A percentile compares a stretch with the other conserved stretches of the same genome.
Evolutionary conservation across 2,329 filamentous ascomycete species (phyloP).

Genomic region (Colletotrichum euphorbiae): DNA sequence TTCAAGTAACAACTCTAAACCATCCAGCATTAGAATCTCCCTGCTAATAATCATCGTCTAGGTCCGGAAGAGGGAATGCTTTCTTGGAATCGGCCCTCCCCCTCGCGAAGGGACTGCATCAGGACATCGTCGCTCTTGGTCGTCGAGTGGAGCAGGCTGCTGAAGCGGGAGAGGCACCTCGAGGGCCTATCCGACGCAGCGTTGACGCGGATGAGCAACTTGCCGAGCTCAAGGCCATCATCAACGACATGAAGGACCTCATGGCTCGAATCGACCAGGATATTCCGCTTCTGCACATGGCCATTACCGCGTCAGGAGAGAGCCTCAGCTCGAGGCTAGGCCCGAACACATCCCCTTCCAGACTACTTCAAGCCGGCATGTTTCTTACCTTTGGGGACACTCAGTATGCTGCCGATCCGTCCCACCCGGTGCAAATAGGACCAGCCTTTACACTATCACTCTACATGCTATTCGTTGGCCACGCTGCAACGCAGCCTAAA

Average conservation of each 20-base stretch:
- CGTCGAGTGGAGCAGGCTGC: constrained; percentile 79
- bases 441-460: constrained; percentile 87
- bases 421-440: constrained; percentile 80
- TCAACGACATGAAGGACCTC: constrained; percentile 79
- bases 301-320: constrained; percentile 93
- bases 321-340: constrained; percentile 84
- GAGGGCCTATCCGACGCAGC: constrained; percentile 53
- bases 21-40: not conserved
- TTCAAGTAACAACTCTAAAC: constrained; percentile 71
- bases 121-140: constrained; percentile 85
- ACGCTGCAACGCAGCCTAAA: constrained; percentile 56
- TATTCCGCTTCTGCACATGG: constrained; percentile 90
- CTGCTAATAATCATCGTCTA: constrained; percentile 47
- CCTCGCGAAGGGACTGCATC: constrained; percentile 84
- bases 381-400: constrained; percentile 89
- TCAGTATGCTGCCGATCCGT: constrained; percentile 77
- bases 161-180: constrained; percentile 67
- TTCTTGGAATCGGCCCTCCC: constrained; percentile 85
- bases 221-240: constrained; percentile 75
- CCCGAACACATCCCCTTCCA: constrained; percentile 86
- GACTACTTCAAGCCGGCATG: constrained; percentile 91
- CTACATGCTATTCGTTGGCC: constrained; percentile 94
- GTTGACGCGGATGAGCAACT: constrained; percentile 68
- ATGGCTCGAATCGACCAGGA: constrained; percentile 87
- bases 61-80: constrained; percentile 65